Conservation (phyloP, 78 protist genomes). For the Paratrimastix pyriformis region DNA sequence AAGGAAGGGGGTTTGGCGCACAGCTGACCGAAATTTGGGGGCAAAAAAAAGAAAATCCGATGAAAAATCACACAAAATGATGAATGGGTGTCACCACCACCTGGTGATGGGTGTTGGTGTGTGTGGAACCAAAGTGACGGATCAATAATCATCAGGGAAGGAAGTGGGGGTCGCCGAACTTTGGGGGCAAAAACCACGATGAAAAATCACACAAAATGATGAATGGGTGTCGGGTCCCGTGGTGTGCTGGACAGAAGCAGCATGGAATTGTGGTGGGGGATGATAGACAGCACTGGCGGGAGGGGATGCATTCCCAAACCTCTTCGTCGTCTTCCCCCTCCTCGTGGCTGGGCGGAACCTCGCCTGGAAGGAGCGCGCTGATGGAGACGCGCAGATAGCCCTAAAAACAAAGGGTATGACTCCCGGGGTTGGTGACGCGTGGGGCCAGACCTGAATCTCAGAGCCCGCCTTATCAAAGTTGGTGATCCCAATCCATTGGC, state of each 20-base stretch:
- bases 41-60: too few species aligned
- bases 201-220: neutral
- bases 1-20: too few species aligned
- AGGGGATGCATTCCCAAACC: neutral
- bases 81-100: neutral
- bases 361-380: conserved; percentile 31
- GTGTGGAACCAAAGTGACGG: neutral
- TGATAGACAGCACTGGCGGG: too few species aligned
- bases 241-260: too few species aligned
- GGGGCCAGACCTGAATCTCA: neutral
- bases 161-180: too few species aligned
- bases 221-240: neutral
- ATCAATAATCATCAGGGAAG: too few species aligned
- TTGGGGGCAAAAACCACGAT: too few species aligned
- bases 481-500: neutral
- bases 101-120: neutral
- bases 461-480: neutral
- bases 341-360: conserved; percentile 24
- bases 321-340: conserved; percentile 26
- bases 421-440: neutral
- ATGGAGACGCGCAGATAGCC: conserved; percentile 21
- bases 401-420: neutral
- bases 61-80: neutral
- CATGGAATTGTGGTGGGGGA: too few species aligned
- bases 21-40: too few species aligned